phyloP scores from a whole-genome alignment of 2,329 filamentous ascomycete genomes.

The Aulographum hederae region DNA sequence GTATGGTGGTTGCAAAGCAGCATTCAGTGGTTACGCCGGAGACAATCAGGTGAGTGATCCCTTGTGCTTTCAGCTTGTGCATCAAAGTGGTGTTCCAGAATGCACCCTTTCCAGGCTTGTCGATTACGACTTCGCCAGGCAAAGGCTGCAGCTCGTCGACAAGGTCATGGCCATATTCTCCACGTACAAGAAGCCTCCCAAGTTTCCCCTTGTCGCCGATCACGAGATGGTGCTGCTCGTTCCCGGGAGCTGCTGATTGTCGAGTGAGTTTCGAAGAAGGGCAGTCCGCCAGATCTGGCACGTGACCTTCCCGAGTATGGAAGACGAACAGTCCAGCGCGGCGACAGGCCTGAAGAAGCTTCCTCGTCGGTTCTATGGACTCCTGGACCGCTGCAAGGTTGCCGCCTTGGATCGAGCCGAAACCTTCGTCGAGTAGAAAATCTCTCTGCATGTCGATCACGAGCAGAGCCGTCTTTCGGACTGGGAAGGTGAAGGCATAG shows the following conservation, averaged over 20 bases:
- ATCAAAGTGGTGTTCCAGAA: constrained; percentile 39
- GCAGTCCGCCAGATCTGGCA: constrained; percentile 32
- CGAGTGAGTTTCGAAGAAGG: constrained; percentile 31
- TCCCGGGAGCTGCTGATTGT: constrained; percentile 28
- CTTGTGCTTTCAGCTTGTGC: constrained; percentile 32
- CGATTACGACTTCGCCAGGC: constrained; percentile 34
- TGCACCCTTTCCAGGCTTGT: constrained; percentile 40
- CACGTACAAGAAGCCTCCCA: constrained; percentile 33
- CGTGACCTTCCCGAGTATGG: constrained; percentile 31
- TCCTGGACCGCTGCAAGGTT: constrained; percentile 20
- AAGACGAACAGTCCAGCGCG: constrained; percentile 25
- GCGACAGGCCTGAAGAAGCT: constrained; percentile 24
- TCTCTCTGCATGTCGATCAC: constrained; percentile 35
- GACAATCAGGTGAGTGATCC: constrained; percentile 39
- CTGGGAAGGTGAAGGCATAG: constrained; percentile 29
- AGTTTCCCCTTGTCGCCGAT: constrained; percentile 36
- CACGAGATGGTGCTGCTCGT: constrained; percentile 22
- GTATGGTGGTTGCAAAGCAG: constrained; percentile 36
- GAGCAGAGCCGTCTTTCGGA: constrained; percentile 27
- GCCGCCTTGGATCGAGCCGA: constrained; percentile 32
- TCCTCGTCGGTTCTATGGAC: constrained; percentile 21
- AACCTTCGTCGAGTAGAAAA: constrained; percentile 30
- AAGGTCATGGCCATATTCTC: constrained; percentile 36
- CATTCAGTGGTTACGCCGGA: constrained; percentile 41
- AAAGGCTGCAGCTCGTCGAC: constrained; percentile 33